Evolutionary conservation across 1,284 basidiomycete species (phyloP).

Genomic region (Boletus subluridellus): DNA sequence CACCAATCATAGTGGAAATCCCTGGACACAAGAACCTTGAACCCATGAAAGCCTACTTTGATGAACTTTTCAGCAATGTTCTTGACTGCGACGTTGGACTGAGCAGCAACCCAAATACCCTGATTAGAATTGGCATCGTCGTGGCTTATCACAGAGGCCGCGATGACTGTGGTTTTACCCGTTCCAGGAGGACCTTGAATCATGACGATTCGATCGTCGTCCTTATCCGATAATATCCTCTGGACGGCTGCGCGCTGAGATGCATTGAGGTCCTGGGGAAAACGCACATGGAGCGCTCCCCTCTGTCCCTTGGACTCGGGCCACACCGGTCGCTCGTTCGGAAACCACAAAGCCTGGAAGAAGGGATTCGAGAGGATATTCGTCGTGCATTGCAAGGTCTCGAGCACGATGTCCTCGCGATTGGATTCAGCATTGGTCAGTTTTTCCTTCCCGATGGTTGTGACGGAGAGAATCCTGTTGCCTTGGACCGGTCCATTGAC

Average conservation of each 20-base stretch:
- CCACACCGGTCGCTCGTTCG: slow-evolving; percentile 15
- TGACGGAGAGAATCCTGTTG: slow-evolving; percentile 30
- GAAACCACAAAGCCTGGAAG: slow-evolving; percentile 44
- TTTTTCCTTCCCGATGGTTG: slow-evolving; percentile 43
- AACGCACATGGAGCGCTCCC: slow-evolving; percentile 2
- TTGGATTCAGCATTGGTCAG: slow-evolving; percentile 42
- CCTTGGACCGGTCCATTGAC: slow-evolving; percentile 21
- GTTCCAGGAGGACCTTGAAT: slow-evolving; percentile 59
- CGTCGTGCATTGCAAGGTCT: slow-evolving; percentile 35
- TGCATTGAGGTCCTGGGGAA: slow-evolving; percentile 29
- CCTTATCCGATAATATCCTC: slow-evolving; percentile 34
- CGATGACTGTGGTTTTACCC: slow-evolving; percentile 37
- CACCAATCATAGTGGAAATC: slow-evolving; percentile 57
- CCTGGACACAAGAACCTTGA: slow-evolving; percentile 43
- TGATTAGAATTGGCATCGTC: slow-evolving; percentile 21
- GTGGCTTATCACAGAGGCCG: slow-evolving; percentile 48
- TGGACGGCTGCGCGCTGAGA: slow-evolving; percentile 41
- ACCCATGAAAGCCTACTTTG: slow-evolving; percentile 35
- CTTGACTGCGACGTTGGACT: slow-evolving; percentile 60
- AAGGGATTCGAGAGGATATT: slow-evolving; percentile 43
- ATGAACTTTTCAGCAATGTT: slow-evolving; percentile 51
- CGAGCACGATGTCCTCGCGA: slow-evolving; percentile 37
- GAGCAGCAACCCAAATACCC: slow-evolving; percentile 65
- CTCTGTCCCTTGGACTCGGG: not conserved
- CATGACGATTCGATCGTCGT: slow-evolving; percentile 45